Evolutionary conservation across 2,329 filamentous ascomycete species (phyloP).

Genomic region (Fusarium denticulatum): DNA sequence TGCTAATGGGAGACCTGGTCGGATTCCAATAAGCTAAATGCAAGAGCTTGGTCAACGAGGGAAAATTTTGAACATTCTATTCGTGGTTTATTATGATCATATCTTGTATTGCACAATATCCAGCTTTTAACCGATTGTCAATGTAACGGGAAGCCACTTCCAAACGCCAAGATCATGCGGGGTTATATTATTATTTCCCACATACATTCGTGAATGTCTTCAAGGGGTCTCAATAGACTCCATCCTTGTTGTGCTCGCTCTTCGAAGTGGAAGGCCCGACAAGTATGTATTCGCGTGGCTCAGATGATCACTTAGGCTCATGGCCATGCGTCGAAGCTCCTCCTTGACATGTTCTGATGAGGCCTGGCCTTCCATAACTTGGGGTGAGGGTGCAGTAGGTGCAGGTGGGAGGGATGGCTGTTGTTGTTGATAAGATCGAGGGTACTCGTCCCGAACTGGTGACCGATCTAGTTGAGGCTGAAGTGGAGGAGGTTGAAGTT

Average conservation of each 20-base stretch:
- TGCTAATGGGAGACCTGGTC: slow-evolving; percentile 77
- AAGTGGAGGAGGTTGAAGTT: slow-evolving; percentile 34
- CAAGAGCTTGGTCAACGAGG: background rate
- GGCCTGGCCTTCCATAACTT: slow-evolving; percentile 65
- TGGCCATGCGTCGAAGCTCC: slow-evolving; percentile 61
- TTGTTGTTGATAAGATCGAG: slow-evolving; percentile 21
- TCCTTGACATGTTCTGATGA: slow-evolving; percentile 62
- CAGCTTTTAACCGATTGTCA: background rate
- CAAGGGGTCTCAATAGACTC: slow-evolving; percentile 40
- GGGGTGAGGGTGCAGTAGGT: slow-evolving; percentile 58
- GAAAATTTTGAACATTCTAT: slow-evolving; percentile 14
- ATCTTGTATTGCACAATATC: slow-evolving; percentile 2
- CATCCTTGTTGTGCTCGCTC: slow-evolving; percentile 46
- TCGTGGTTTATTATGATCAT: slow-evolving; percentile 28
- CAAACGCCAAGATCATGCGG: background rate
- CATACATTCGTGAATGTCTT: background rate
- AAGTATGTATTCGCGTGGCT: slow-evolving; percentile 57
- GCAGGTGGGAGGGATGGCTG: slow-evolving; percentile 45
- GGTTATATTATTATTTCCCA: background rate
- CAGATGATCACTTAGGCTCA: slow-evolving; percentile 60
- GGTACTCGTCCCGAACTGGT: slow-evolving; percentile 25
- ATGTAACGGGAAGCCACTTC: background rate
- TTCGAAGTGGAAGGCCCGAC: slow-evolving; percentile 51
- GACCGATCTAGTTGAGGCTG: slow-evolving; percentile 38
- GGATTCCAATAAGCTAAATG: slow-evolving; percentile 43